These are phyloP conservation scores for Populus hybrid DNA, from an alignment of 441 rosid species.

Conservation along the genomic window DNA sequence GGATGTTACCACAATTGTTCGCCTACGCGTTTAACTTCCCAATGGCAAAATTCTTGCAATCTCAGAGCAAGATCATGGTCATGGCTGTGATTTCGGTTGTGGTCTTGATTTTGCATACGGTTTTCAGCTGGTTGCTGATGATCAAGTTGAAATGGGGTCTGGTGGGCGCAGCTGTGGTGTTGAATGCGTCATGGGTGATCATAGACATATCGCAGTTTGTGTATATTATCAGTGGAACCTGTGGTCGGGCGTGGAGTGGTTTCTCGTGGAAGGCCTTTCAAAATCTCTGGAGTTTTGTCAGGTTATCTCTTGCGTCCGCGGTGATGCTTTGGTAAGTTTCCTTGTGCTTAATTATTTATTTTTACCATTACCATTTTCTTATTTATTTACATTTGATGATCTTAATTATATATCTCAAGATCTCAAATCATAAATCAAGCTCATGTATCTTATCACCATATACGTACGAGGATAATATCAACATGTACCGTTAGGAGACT, in stretches of 20 bases:
- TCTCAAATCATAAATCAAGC: background rate
- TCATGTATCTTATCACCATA: too few relatives aligned
- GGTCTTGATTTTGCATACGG: constrained; percentile 28
- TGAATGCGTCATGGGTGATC: constrained; percentile 53
- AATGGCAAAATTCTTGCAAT: constrained; percentile 39
- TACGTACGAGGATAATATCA: too few relatives aligned
- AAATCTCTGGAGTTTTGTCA: constrained; percentile 45
- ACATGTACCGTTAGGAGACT: too few relatives aligned
- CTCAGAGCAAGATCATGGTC: constrained; percentile 42
- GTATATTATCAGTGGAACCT: constrained; percentile 46
- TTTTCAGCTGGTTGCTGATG: constrained; percentile 34
- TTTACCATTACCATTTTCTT: background rate
- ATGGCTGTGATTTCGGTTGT: constrained; percentile 35
- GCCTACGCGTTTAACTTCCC: constrained; percentile 41
- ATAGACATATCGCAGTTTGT: constrained; percentile 37
- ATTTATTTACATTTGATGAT: background rate
- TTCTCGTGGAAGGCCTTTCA: constrained; percentile 49
- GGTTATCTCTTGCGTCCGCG: constrained; percentile 55
- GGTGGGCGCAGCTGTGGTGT: constrained; percentile 46
- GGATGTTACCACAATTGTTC: constrained; percentile 47
- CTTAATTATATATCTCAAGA: background rate
- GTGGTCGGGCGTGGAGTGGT: constrained; percentile 49
- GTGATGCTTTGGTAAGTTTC: constrained; percentile 51
- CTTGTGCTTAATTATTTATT: background rate
- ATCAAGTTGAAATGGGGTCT: constrained; percentile 46